phyloP scores from a whole-genome alignment of 106 monocot genomes.

The Acorus gramineus region DNA sequence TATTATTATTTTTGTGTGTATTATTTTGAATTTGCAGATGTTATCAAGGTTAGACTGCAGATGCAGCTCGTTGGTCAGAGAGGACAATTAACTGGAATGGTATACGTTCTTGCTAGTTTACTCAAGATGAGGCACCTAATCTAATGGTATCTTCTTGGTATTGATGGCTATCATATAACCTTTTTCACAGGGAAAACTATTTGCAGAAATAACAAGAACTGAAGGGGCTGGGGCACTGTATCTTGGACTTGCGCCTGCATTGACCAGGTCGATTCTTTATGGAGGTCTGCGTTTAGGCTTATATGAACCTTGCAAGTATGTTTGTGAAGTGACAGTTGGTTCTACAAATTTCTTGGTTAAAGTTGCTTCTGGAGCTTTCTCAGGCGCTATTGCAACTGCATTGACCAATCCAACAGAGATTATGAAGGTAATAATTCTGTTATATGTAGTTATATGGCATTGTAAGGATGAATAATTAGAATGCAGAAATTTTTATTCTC shows the following conservation, averaged over 20 bases:
- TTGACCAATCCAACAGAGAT: constrained; percentile 88
- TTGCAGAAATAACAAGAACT: constrained; percentile 35
- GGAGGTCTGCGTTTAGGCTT: constrained; percentile 86
- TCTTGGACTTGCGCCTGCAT: constrained; percentile 66
- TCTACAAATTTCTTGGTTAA: constrained; percentile 78
- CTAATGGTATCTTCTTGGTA: too few relatives aligned
- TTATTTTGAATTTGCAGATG: constrained; percentile 47
- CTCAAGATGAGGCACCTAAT: too few relatives aligned
- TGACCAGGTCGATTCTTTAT: constrained; percentile 77
- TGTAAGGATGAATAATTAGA: background rate
- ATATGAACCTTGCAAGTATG: constrained; percentile 82
- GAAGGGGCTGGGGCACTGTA: constrained; percentile 78
- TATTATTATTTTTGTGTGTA: background rate
- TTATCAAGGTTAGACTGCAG: constrained; percentile 90
- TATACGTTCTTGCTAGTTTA: constrained; percentile 17
- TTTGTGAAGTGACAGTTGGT: constrained; percentile 50
- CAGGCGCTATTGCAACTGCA: constrained; percentile 79
- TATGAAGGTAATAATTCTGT: constrained; percentile 45
- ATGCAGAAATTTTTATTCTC: background rate
- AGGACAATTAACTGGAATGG: constrained; percentile 83
- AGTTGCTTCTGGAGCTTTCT: constrained; percentile 79
- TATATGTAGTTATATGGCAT: background rate
- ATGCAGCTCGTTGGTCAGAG: constrained; percentile 88
- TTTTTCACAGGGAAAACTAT: constrained; percentile 38
- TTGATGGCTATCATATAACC: too few relatives aligned